Evolutionary conservation across 73 alveolate species (phyloP).

Genomic region (Tetrahymena thermophila): DNA sequence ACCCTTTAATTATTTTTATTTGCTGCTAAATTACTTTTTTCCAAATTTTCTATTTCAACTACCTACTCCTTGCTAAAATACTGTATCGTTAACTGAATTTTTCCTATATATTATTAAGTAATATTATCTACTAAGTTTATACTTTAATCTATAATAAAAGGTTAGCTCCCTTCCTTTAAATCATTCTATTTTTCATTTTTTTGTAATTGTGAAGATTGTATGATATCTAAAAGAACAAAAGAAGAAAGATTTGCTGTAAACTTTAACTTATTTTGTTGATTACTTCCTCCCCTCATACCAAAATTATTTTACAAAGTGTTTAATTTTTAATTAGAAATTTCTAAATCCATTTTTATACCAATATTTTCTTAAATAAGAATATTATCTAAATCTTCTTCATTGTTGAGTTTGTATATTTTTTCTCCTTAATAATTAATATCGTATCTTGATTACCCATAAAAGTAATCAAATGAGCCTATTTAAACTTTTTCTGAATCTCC

Average conservation of each 20-base stretch:
- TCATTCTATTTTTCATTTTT: neutral
- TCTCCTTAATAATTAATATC: neutral
- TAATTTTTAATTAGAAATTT: neutral
- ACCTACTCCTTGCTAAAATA: neutral
- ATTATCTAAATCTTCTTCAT: neutral
- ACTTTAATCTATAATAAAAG: neutral
- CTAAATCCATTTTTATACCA: neutral
- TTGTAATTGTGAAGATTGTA: neutral
- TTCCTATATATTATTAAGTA: neutral
- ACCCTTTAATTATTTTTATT: neutral
- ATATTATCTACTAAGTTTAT: neutral
- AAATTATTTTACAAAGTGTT: neutral
- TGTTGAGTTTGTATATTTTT: neutral
- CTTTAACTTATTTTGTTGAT: neutral
- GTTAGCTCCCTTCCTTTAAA: neutral
- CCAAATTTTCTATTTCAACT: neutral
- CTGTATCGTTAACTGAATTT: neutral
- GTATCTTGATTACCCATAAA: neutral
- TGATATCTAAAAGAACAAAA: neutral
- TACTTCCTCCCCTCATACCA: neutral
- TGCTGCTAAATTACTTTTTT: neutral
- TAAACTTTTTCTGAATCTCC: neutral
- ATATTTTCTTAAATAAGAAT: neutral
- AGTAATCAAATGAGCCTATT: neutral
- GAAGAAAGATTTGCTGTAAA: neutral